Evolutionary conservation across 768 basidiomycete species (phyloP).

Genomic region (Lentinus tigrinus): DNA sequence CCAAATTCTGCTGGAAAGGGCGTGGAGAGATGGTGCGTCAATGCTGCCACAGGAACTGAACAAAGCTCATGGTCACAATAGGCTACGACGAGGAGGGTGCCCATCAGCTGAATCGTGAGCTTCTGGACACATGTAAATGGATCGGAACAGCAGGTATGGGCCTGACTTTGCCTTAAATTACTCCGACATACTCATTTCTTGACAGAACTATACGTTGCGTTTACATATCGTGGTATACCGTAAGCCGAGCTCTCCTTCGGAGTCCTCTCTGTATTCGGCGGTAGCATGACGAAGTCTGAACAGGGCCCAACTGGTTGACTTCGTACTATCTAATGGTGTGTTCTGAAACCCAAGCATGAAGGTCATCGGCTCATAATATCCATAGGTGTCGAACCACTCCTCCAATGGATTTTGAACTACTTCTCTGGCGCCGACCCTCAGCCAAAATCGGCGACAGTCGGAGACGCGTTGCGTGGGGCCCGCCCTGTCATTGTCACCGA

Average conservation of each 20-base stretch:
- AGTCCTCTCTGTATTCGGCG: neutral
- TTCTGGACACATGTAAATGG: conserved; percentile 65
- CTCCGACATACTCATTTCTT: neutral
- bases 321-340: conserved; percentile 53
- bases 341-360: neutral
- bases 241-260: conserved; percentile 41
- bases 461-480: conserved; percentile 51
- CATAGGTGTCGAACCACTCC: conserved; percentile 36
- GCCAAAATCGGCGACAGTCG: conserved; percentile 35
- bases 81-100: conserved; percentile 79
- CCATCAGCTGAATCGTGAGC: conserved; percentile 48
- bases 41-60: neutral
- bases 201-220: conserved; percentile 78
- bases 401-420: conserved; percentile 75
- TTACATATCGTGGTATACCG: conserved; percentile 80
- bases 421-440: conserved; percentile 40
- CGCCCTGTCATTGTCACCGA: conserved; percentile 55
- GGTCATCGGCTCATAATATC: neutral
- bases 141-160: conserved; percentile 75
- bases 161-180: neutral
- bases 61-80: conserved; percentile 14
- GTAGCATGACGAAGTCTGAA: neutral
- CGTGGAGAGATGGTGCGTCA: conserved; percentile 68
- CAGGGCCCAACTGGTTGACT: conserved; percentile 67
- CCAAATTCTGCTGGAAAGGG: conserved; percentile 77